phyloP scores from a whole-genome alignment of 1,284 basidiomycete genomes.

The Xerocomus cyaneibrunnescens region DNA sequence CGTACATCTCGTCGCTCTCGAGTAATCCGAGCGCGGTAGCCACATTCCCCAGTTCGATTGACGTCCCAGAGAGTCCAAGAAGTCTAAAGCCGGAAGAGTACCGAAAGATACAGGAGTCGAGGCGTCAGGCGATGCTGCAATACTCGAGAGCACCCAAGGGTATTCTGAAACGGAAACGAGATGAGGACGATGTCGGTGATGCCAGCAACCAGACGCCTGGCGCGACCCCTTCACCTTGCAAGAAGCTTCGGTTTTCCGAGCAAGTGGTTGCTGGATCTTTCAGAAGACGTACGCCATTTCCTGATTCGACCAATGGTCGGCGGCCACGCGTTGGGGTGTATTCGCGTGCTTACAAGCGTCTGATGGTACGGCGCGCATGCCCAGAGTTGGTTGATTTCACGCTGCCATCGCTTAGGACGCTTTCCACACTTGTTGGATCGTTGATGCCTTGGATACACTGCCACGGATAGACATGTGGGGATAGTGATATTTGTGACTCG shows the following conservation, averaged over 20 bases:
- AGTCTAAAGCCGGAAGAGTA: slow-evolving; percentile 28
- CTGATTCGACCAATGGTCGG: slow-evolving; percentile 11
- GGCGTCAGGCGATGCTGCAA: slow-evolving; percentile 32
- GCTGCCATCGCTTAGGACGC: slow-evolving; percentile 29
- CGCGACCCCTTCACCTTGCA: slow-evolving; percentile 5
- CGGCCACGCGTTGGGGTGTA: slow-evolving; percentile 15
- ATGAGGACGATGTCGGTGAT: slow-evolving; percentile 18
- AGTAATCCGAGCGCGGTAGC: slow-evolving; percentile 10
- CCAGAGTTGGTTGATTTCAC: slow-evolving; percentile 33
- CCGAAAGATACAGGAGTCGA: slow-evolving; percentile 28
- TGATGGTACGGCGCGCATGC: slow-evolving; percentile 2
- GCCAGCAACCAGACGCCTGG: not conserved
- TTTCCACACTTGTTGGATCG: slow-evolving; percentile 31
- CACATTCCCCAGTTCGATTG: slow-evolving; percentile 24
- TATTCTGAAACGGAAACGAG: slow-evolving; percentile 31
- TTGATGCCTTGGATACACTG: slow-evolving; percentile 35
- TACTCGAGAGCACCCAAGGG: slow-evolving; percentile 28
- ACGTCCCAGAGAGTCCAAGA: slow-evolving; percentile 19
- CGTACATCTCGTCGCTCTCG: slow-evolving; percentile 28
- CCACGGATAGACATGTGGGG: slow-evolving; percentile 2
- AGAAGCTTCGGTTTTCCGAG: slow-evolving; percentile 30
- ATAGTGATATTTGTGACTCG: not conserved
- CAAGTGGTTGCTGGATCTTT: not conserved
- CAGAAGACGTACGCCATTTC: slow-evolving; percentile 17
- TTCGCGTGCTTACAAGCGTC: slow-evolving; percentile 21